Conservation (phyloP, 345 rosid species). For the Citrus hindsii region DNA sequence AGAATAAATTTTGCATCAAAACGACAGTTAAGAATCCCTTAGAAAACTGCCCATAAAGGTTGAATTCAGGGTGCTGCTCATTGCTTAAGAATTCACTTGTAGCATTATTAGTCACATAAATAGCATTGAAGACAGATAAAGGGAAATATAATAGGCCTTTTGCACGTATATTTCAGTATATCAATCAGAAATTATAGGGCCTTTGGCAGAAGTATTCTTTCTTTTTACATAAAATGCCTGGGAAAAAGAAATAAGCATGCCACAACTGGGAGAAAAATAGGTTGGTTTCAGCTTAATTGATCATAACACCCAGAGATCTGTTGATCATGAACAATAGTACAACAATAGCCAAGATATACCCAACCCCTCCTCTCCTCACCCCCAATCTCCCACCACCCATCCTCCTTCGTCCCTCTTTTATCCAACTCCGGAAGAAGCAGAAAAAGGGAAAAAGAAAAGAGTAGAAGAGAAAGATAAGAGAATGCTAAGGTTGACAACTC, state of each 20-base stretch:
- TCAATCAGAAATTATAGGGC: neutral
- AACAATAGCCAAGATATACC: neutral
- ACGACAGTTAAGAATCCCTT: neutral
- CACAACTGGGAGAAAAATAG: neutral
- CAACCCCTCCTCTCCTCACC: neutral
- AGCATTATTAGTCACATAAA: neutral
- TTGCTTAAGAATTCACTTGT: neutral
- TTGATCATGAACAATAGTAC: neutral
- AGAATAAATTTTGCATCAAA: constrained; percentile 5
- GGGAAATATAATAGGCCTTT: neutral
- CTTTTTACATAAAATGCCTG: neutral
- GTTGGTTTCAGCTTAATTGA: neutral
- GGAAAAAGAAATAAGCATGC: neutral
- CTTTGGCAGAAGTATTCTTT: neutral
- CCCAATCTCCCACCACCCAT: neutral
- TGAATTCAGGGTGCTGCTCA: neutral
- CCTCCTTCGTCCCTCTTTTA: neutral
- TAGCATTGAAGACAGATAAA: neutral
- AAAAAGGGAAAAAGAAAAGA: neutral
- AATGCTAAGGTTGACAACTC: neutral
- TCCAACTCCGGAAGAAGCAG: neutral
- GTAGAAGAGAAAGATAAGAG: neutral
- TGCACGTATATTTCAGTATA: neutral
- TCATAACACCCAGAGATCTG: neutral
- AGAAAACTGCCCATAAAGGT: neutral